These are phyloP conservation scores for Westerdykella ornata DNA, from an alignment of 2,329 filamentous ascomycete genomes.

Conservation along the genomic window DNA sequence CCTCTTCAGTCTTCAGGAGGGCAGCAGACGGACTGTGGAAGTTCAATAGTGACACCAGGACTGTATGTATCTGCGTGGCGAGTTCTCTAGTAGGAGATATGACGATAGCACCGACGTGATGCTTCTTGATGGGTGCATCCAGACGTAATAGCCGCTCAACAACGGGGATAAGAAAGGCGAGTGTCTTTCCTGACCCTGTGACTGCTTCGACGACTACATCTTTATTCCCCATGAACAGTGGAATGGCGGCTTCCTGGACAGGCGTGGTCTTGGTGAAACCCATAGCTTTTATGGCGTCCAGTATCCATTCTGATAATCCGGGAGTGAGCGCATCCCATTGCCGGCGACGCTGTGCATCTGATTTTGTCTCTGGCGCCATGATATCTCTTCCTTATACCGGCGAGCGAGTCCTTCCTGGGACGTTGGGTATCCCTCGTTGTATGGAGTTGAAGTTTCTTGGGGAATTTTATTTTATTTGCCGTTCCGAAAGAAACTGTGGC, in stretches of 20 bases:
- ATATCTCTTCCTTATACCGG: not conserved
- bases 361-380: slow-evolving; percentile 32
- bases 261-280: slow-evolving; percentile 85
- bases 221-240: slow-evolving; percentile 81
- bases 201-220: slow-evolving; percentile 80
- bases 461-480: not conserved
- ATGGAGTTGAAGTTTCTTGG: not conserved
- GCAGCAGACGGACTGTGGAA: slow-evolving; percentile 79
- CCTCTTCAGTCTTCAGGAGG: slow-evolving; percentile 50
- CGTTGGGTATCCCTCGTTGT: too few relatives aligned
- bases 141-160: slow-evolving; percentile 74
- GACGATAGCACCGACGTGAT: slow-evolving; percentile 85
- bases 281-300: slow-evolving; percentile 77
- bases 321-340: slow-evolving; percentile 66
- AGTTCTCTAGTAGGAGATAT: slow-evolving; percentile 91
- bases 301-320: slow-evolving; percentile 71
- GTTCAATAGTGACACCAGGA: slow-evolving; percentile 66
- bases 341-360: slow-evolving; percentile 33
- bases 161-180: slow-evolving; percentile 68
- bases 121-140: slow-evolving; percentile 76
- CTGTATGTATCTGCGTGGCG: slow-evolving; percentile 80
- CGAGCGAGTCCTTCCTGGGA: too few relatives aligned
- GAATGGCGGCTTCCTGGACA: slow-evolving; percentile 87
- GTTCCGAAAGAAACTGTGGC: not conserved
- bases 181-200: slow-evolving; percentile 33